A percentile compares a stretch with the other conserved stretches of the same genome.
phyloP scores from a whole-genome alignment of 371 early-diverging fungal genomes.

The Mucor saturninus region DNA sequence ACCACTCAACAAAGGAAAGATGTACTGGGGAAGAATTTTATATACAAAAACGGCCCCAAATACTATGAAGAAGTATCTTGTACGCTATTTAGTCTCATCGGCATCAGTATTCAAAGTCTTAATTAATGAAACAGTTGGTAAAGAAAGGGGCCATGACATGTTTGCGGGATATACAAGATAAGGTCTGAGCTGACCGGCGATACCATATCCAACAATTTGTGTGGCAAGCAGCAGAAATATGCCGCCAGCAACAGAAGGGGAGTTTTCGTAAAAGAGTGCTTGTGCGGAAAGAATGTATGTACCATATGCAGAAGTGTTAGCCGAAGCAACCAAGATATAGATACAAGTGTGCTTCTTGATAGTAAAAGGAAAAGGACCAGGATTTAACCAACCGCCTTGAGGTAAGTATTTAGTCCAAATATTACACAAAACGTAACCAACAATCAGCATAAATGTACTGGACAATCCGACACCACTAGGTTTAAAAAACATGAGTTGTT shows the following conservation, averaged over 20 bases:
- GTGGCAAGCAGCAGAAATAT: conserved; percentile 64
- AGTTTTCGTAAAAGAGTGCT: conserved; percentile 51
- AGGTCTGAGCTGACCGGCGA: conserved; percentile 86
- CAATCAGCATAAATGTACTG: conserved; percentile 48
- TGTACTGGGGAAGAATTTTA: conserved; percentile 54
- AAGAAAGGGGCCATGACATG: conserved; percentile 88
- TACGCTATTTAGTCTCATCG: conserved; percentile 66
- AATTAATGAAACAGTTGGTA: conserved; percentile 79
- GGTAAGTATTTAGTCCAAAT: conserved; percentile 40
- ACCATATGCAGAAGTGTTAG: conserved; percentile 45
- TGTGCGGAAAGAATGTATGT: conserved; percentile 63
- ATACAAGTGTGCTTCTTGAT: conserved; percentile 49
- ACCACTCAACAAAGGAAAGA: conserved; percentile 51
- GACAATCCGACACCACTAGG: conserved; percentile 44
- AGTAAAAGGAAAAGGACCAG: conserved; percentile 52
- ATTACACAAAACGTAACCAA: conserved; percentile 43
- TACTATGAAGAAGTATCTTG: conserved; percentile 56
- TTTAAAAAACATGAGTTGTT: conserved; percentile 49
- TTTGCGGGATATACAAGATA: conserved; percentile 81
- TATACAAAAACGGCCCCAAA: conserved; percentile 46
- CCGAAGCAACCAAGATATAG: conserved; percentile 45
- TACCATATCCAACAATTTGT: conserved; percentile 83
- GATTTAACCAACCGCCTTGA: conserved; percentile 43
- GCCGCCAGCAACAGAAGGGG: conserved; percentile 48
- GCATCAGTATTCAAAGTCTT: conserved; percentile 68